Evolutionary conservation across 768 basidiomycete species (phyloP).

Genomic region (Mycena maculata): DNA sequence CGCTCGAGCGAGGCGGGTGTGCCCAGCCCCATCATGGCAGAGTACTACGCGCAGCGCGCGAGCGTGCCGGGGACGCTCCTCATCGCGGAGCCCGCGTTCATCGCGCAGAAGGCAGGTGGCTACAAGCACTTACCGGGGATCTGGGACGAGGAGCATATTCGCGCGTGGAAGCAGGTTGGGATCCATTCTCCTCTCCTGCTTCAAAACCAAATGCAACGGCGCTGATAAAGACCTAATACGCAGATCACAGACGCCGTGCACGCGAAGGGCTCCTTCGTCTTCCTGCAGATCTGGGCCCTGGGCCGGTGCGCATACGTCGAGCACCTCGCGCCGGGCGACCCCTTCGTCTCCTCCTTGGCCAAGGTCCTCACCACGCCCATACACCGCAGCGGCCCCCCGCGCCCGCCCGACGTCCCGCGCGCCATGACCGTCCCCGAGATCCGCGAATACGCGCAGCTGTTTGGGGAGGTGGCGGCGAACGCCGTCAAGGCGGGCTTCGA

Average conservation of each 20-base stretch:
- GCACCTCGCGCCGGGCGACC: constrained; percentile 50
- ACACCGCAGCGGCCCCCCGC: constrained; percentile 27
- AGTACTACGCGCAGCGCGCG: constrained; percentile 64
- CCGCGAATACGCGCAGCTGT: constrained; percentile 59
- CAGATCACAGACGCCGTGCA: constrained; percentile 71
- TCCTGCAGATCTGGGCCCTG: constrained; percentile 68
- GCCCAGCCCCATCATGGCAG: constrained; percentile 45
- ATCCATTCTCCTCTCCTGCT: neutral
- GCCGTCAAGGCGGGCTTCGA: constrained; percentile 76
- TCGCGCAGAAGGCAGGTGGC: constrained; percentile 63
- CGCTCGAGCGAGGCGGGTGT: constrained; percentile 15
- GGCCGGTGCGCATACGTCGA: constrained; percentile 55
- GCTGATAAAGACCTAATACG: too few relatives aligned
- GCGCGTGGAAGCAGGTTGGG: constrained; percentile 60
- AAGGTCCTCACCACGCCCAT: constrained; percentile 43
- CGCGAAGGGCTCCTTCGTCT: constrained; percentile 59
- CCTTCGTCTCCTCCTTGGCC: constrained; percentile 46
- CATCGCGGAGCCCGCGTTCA: constrained; percentile 68
- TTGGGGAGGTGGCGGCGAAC: constrained; percentile 65
- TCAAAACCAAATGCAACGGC: too few relatives aligned
- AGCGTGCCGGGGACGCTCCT: constrained; percentile 62
- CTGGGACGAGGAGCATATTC: constrained; percentile 70
- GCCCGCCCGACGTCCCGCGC: constrained; percentile 45
- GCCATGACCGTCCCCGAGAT: constrained; percentile 62
- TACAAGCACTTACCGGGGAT: constrained; percentile 68